These are phyloP conservation scores for Clausena lansium DNA, from an alignment of 345 rosid species.

Conservation along the genomic window DNA sequence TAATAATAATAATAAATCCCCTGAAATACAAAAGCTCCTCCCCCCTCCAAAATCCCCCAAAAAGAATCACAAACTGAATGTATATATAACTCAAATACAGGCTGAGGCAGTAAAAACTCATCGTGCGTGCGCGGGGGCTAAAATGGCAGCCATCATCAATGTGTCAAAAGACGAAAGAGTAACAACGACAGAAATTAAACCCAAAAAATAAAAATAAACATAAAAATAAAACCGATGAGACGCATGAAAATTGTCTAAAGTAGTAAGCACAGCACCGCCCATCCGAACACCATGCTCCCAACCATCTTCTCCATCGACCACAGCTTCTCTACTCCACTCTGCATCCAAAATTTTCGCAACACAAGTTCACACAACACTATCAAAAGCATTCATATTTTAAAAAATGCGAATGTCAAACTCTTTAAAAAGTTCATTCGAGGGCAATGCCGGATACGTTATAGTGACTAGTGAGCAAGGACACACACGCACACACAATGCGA, in stretches of 20 bases:
- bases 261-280: constrained; percentile 32
- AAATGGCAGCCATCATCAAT: constrained; percentile 25
- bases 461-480: too few species aligned
- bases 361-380: not conserved
- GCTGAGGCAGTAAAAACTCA: constrained; percentile 2
- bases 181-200: not conserved
- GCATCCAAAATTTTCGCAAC: constrained; percentile 17
- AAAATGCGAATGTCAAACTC: not conserved
- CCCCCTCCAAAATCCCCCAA: constrained; percentile 28
- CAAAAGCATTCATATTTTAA: not conserved
- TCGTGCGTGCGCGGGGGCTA: constrained; percentile 9
- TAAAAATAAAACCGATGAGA: not conserved
- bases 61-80: constrained; percentile 25
- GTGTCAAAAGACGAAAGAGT: not conserved
- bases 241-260: constrained; percentile 24
- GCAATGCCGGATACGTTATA: too few species aligned
- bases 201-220: not conserved
- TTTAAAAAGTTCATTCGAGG: too few species aligned
- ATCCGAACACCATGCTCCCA: constrained; percentile 36
- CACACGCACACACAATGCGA: too few species aligned
- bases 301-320: constrained; percentile 28
- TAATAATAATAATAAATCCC: constrained; percentile 12
- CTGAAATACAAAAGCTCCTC: constrained; percentile 25
- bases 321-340: constrained; percentile 51
- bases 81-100: constrained; percentile 21